phyloP scores from a whole-genome alignment of 345 rosid genomes.

The Arabis hirsuta region DNA sequence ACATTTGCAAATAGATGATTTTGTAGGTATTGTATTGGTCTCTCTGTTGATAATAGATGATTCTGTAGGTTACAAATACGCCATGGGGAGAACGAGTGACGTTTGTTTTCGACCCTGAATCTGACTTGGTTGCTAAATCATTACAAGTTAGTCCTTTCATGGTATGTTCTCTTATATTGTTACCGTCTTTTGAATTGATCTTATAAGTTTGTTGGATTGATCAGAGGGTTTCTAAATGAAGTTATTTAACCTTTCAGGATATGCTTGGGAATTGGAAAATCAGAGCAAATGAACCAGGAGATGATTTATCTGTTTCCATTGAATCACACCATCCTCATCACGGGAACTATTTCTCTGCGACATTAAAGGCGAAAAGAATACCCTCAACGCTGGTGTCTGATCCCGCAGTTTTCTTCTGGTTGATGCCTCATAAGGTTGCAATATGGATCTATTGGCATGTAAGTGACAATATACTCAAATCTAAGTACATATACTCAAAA shows the following conservation, averaged over 20 bases:
- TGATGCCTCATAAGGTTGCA: slow-evolving; percentile 97
- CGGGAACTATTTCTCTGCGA: slow-evolving; percentile 80
- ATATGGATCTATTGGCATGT: slow-evolving; percentile 97
- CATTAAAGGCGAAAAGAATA: slow-evolving; percentile 62
- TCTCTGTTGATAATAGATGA: slow-evolving; percentile 3
- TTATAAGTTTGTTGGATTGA: slow-evolving; percentile 4
- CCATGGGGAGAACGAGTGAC: slow-evolving; percentile 93
- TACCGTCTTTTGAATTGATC: background rate
- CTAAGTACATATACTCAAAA: background rate
- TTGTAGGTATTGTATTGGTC: background rate
- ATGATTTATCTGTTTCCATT: slow-evolving; percentile 62
- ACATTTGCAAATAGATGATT: too few relatives aligned
- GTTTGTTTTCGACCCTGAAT: slow-evolving; percentile 77
- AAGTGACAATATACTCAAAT: slow-evolving; percentile 46
- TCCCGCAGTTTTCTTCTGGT: slow-evolving; percentile 81
- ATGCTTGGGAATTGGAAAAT: slow-evolving; percentile 86
- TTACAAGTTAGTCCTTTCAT: slow-evolving; percentile 97
- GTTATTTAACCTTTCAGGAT: slow-evolving; percentile 55
- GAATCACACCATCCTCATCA: slow-evolving; percentile 77
- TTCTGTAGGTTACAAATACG: slow-evolving; percentile 83
- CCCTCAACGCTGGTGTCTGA: slow-evolving; percentile 42
- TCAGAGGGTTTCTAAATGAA: background rate
- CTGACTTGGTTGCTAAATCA: slow-evolving; percentile 85
- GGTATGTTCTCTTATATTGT: slow-evolving; percentile 50
- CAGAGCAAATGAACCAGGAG: slow-evolving; percentile 71